phyloP scores from a whole-genome alignment of 2,329 filamentous ascomycete species.

The Aspergillus fijiensis region DNA sequence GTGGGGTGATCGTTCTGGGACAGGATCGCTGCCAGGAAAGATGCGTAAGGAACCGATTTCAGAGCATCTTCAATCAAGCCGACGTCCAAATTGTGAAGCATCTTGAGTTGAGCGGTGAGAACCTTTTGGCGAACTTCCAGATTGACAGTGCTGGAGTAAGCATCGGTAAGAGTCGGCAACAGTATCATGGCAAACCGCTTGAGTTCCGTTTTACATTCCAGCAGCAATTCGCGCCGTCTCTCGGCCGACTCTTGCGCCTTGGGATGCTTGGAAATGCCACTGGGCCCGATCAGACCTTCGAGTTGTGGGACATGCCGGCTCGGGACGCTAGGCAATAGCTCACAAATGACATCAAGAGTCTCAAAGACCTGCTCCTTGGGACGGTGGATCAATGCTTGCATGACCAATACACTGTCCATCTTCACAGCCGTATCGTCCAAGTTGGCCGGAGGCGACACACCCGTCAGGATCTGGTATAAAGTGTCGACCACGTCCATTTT shows the following conservation, averaged over 20 bases:
- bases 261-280: constrained; percentile 34
- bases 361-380: constrained; percentile 96
- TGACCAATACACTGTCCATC: constrained; percentile 94
- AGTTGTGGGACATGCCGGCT: constrained; percentile 54
- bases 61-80: constrained; percentile 81
- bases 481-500: constrained; percentile 98
- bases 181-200: constrained; percentile 90
- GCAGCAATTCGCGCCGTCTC: constrained; percentile 76
- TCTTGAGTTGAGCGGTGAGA: constrained; percentile 91
- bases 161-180: constrained; percentile 91
- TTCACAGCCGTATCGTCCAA: constrained; percentile 56
- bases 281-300: constrained; percentile 47
- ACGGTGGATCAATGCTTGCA: constrained; percentile 96
- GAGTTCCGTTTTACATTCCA: constrained; percentile 80
- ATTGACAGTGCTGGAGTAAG: constrained; percentile 97
- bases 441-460: constrained; percentile 85
- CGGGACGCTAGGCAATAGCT: constrained; percentile 77
- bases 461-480: constrained; percentile 93
- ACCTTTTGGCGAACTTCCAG: constrained; percentile 93
- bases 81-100: constrained; percentile 91
- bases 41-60: constrained; percentile 87
- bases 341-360: constrained; percentile 95
- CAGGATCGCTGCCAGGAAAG: constrained; percentile 89
- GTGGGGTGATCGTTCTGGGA: constrained; percentile 92
- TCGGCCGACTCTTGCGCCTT: constrained; percentile 61